A percentile compares a stretch with the other conserved stretches of the same genome.
Evolutionary conservation across 257 asterid species (phyloP).

Genomic region (Solanum phureja): DNA sequence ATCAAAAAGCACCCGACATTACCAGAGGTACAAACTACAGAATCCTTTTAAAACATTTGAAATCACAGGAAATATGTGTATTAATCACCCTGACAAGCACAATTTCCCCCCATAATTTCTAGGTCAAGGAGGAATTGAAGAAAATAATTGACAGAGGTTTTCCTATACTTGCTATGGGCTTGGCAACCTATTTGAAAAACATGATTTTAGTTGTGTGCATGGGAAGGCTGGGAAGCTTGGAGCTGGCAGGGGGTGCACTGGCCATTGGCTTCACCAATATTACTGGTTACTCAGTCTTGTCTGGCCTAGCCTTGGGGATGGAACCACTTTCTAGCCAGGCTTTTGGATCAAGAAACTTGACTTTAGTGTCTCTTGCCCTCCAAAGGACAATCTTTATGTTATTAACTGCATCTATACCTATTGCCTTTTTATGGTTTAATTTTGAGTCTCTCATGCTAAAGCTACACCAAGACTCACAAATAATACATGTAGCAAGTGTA

Average conservation of each 20-base stretch:
- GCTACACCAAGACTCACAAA: slow-evolving; percentile 73
- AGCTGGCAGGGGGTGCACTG: slow-evolving; percentile 93
- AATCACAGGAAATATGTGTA: slow-evolving; percentile 5
- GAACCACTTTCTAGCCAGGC: slow-evolving; percentile 94
- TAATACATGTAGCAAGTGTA: slow-evolving; percentile 58
- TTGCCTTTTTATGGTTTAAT: slow-evolving; percentile 62
- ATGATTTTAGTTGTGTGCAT: slow-evolving; percentile 78
- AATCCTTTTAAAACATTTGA: slow-evolving; percentile 7
- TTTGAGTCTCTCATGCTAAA: slow-evolving; percentile 65
- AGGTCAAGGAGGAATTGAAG: slow-evolving; percentile 74
- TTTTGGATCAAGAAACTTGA: slow-evolving; percentile 69
- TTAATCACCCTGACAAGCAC: slow-evolving; percentile 4
- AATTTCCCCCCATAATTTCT: neutral
- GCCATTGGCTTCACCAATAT: slow-evolving; percentile 95
- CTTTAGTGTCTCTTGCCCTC: slow-evolving; percentile 42
- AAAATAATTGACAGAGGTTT: slow-evolving; percentile 46
- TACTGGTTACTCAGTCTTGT: slow-evolving; percentile 87
- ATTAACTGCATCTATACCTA: slow-evolving; percentile 65
- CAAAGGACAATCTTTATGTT: slow-evolving; percentile 55
- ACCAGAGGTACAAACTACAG: slow-evolving; percentile 50
- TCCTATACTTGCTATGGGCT: slow-evolving; percentile 70
- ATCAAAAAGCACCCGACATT: slow-evolving; percentile 37
- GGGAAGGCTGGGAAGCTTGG: slow-evolving; percentile 86
- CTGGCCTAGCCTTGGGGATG: slow-evolving; percentile 92
- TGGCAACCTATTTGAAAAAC: slow-evolving; percentile 69